phyloP scores from a whole-genome alignment of 495 filamentous ascomycete species.

The Talaromyces stipitatus region DNA sequence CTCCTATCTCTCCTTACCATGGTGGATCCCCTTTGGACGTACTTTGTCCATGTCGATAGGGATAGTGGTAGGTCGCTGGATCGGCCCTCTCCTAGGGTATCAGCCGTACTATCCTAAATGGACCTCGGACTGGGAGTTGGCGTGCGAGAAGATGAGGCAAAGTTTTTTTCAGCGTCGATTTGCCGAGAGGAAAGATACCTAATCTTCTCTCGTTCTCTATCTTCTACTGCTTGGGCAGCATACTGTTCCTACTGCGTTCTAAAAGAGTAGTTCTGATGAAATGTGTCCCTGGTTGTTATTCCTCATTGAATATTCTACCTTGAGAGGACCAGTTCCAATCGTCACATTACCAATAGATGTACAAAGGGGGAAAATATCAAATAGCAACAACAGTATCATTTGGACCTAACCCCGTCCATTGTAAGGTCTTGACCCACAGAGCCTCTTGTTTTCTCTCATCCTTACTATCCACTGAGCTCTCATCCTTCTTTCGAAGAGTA shows the following conservation, averaged over 20 bases:
- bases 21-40: conserved; percentile 37
- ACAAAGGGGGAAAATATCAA: conserved; percentile 1
- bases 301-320: neutral
- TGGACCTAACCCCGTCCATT: conserved; percentile 24
- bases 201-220: neutral
- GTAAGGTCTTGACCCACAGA: conserved; percentile 34
- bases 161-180: conserved; percentile 22
- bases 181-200: neutral
- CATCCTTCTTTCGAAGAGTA: conserved; percentile 23
- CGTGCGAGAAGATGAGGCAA: conserved; percentile 36
- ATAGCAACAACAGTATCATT: conserved; percentile 1
- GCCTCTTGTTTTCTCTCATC: conserved; percentile 31
- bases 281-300: neutral
- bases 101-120: conserved; percentile 42
- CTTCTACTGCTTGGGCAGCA: neutral
- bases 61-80: conserved; percentile 42
- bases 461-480: conserved; percentile 29
- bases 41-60: conserved; percentile 25
- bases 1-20: conserved; percentile 35
- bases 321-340: neutral
- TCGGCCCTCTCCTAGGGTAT: conserved; percentile 44
- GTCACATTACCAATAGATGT: neutral
- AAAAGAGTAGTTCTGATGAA: neutral
- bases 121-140: conserved; percentile 45
- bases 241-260: neutral